phyloP scores from a whole-genome alignment of 129 eudicot genomes.

The Cynara cardunculus region DNA sequence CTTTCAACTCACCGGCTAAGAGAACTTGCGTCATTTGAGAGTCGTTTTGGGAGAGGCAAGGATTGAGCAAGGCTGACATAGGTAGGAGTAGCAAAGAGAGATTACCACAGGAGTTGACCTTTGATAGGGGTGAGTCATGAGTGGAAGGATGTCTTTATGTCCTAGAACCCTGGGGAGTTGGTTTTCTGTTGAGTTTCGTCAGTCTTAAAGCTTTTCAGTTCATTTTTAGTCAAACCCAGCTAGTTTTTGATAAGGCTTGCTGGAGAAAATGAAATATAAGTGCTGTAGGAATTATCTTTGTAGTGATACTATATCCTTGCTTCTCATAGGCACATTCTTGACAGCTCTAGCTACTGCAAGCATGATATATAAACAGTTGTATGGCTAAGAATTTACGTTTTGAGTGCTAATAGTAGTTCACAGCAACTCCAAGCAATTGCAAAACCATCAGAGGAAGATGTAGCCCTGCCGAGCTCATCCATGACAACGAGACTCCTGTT shows the following conservation, averaged over 20 bases:
- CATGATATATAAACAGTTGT: neutral
- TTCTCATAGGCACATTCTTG: neutral
- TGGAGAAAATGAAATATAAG: neutral
- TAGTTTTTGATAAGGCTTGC: neutral
- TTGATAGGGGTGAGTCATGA: too few relatives aligned
- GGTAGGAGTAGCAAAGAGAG: too few relatives aligned
- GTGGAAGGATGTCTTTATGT: too few relatives aligned
- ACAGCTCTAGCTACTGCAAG: neutral
- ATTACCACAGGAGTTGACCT: too few relatives aligned
- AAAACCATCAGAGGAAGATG: slow-evolving; percentile 95
- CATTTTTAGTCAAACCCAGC: neutral
- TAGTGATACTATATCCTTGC: neutral
- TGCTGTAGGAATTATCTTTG: neutral
- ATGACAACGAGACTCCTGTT: slow-evolving; percentile 88
- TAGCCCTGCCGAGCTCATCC: slow-evolving; percentile 98
- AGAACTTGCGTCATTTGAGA: too few relatives aligned
- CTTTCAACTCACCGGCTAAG: too few relatives aligned
- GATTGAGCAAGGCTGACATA: too few relatives aligned
- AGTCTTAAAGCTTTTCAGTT: neutral
- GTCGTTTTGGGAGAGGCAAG: too few relatives aligned
- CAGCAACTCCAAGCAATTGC: slow-evolving; percentile 99
- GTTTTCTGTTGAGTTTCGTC: neutral
- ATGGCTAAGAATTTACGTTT: slow-evolving; percentile 54
- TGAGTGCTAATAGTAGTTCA: slow-evolving; percentile 77
- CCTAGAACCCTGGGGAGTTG: too few relatives aligned